Evolutionary conservation across 164 flowering plant genomes (phyloP), one percentile per base, ranked within the genome.

Genomic region (Chimonanthus salicifolius): DNA sequence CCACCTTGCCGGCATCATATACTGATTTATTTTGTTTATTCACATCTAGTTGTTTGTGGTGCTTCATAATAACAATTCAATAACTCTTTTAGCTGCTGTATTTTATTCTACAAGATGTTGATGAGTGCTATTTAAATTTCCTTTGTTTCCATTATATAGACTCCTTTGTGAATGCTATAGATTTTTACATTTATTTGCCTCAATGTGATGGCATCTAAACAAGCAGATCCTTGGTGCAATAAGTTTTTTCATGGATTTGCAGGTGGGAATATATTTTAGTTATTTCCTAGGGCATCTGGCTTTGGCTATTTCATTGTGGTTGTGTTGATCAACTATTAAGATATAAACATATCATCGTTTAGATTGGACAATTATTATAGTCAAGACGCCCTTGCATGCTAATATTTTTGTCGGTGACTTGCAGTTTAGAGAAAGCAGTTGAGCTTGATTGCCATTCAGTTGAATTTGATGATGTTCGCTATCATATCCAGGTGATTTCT

Each of bases 391-490:
- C 47, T 20, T 33, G 16, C 50, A 6, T 15, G 50, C 70, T 68
- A 21, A 45, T 44, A 20, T 71, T 6, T 21, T 44, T 13, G 2
- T 6, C 5, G 7, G 50, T 33, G 43, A 47, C 70, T 62, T 85
- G 81, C 92, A 95, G 99, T 79, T 85, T 90, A 65, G 97, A 90
- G 20, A 93, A 89, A 80, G 94, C 88, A 71, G 90, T 88, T 78
- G 98, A 95, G 74, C 64, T 92, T 74, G 98, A 95, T 69, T 88
- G 89, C 82, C 89, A 90, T 44, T 93, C 96, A 82, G 88, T 89
- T 74, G 97, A 95, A 74, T 95, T 95, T 77, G 94, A 85, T 73
- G 98, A 95, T 82, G 87, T 95, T 65, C 94, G 97, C 33, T 95
- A 88, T 79, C 96, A 92, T 77, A 78, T 90, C 76, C 98, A 88